Conservation (phyloP, 2,329 filamentous ascomycete species). For the Aschersonia sp. region DNA sequence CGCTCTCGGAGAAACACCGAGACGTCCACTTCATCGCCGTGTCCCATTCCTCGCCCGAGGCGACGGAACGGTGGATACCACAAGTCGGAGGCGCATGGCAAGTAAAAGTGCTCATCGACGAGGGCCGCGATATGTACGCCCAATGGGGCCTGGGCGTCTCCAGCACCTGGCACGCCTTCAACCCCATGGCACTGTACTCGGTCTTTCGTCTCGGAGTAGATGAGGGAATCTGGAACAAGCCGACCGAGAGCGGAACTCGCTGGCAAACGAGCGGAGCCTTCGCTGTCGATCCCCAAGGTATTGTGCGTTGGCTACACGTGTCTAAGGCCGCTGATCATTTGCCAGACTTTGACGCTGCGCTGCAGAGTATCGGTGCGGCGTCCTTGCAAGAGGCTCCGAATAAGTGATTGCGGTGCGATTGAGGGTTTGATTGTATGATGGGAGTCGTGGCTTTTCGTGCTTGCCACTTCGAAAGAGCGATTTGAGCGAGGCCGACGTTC, state of each 20-base stretch:
- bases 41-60: slow-evolving; percentile 39
- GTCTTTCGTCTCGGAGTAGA: slow-evolving; percentile 41
- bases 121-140: slow-evolving; percentile 43
- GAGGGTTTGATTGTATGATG: not conserved
- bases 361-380: slow-evolving; percentile 11
- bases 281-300: slow-evolving; percentile 24
- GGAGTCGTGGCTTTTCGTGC: too few relatives aligned
- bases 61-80: slow-evolving; percentile 43
- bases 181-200: slow-evolving; percentile 40
- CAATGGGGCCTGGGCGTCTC: slow-evolving; percentile 51
- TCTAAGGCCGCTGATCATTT: slow-evolving; percentile 16
- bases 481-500: too few relatives aligned
- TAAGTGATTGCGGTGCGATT: not conserved
- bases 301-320: slow-evolving; percentile 16
- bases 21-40: slow-evolving; percentile 44
- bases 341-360: slow-evolving; percentile 14
- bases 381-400: not conserved
- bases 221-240: slow-evolving; percentile 52
- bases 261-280: slow-evolving; percentile 59
- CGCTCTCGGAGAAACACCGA: slow-evolving; percentile 33
- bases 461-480: too few relatives aligned
- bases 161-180: slow-evolving; percentile 47
- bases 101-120: slow-evolving; percentile 45
- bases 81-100: slow-evolving; percentile 41
- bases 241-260: slow-evolving; percentile 49